Conservation (phyloP, 352 stramenopile genomes). For the Halophytophthora polymorphica region DNA sequence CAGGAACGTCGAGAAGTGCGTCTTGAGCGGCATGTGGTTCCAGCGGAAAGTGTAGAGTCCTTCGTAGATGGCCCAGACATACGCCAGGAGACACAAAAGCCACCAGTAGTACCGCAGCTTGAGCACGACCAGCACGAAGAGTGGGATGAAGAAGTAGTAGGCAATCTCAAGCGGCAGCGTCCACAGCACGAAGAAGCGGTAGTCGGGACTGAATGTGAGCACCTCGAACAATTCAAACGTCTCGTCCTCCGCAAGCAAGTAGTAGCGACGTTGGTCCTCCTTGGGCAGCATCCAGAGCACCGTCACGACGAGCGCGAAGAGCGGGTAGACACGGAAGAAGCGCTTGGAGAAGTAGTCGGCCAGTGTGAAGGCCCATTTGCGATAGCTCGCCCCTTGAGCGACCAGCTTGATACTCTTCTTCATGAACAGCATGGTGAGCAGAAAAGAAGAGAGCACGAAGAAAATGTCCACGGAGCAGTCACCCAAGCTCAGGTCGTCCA, state of each 20-base stretch:
- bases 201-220: slow-evolving; percentile 17
- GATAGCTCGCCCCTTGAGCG: neutral
- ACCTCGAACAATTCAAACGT: slow-evolving; percentile 26
- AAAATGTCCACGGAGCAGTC: slow-evolving; percentile 18
- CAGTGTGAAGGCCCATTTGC: slow-evolving; percentile 8
- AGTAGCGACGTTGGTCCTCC: slow-evolving; percentile 13
- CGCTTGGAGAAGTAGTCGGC: slow-evolving; percentile 33
- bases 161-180: slow-evolving; percentile 31
- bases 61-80: slow-evolving; percentile 6
- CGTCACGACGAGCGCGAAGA: slow-evolving; percentile 25
- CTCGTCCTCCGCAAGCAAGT: slow-evolving; percentile 7
- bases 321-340: slow-evolving; percentile 40
- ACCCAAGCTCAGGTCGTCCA: slow-evolving; percentile 9
- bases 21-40: slow-evolving; percentile 8
- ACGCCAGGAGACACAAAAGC: slow-evolving; percentile 4
- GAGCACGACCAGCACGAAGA: slow-evolving; percentile 14
- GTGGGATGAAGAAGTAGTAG: slow-evolving; percentile 28
- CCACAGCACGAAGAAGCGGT: slow-evolving; percentile 34
- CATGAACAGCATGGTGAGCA: slow-evolving; percentile 25
- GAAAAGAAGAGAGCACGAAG: slow-evolving; percentile 30
- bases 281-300: slow-evolving; percentile 17
- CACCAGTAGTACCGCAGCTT: slow-evolving; percentile 11
- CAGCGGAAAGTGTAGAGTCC: slow-evolving; percentile 4
- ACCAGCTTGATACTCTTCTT: slow-evolving; percentile 11
- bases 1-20: slow-evolving; percentile 19